Percentiles rank a stretch among this genome's conserved stretches.
phyloP scores from a whole-genome alignment of 2,329 filamentous ascomycete genomes.

The Sphaerulina populicola region DNA sequence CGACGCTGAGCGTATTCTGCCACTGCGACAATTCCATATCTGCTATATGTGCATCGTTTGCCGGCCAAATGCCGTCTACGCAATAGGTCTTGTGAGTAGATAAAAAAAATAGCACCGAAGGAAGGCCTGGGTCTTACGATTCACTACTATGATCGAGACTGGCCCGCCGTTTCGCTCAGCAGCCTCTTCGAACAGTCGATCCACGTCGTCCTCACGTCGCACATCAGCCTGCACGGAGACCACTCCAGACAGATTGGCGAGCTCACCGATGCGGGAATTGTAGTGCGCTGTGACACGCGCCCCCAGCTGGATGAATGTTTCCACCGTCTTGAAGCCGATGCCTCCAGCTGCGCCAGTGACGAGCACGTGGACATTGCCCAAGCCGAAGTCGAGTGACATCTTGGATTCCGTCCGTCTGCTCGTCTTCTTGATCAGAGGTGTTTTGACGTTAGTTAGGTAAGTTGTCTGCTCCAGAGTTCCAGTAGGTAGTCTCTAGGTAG shows the following conservation, averaged over 20 bases:
- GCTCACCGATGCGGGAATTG: constrained; percentile 30
- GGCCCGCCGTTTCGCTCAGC: constrained; percentile 30
- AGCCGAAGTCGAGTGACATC: constrained; percentile 30
- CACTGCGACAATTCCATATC: constrained; percentile 28
- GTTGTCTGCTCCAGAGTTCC: no score
- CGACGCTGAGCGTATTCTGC: constrained; percentile 26
- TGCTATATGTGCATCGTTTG: constrained; percentile 18
- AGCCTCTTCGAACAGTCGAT: constrained; percentile 27
- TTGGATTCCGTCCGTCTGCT: no score
- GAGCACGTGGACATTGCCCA: constrained; percentile 29
- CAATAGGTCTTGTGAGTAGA: background rate
- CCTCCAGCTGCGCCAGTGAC: constrained; percentile 30
- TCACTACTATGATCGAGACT: constrained; percentile 37
- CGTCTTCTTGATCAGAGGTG: no score
- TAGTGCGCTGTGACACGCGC: constrained; percentile 38
- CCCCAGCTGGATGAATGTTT: constrained; percentile 29
- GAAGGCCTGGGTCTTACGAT: constrained; percentile 22
- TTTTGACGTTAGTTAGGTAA: no score
- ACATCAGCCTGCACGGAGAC: constrained; percentile 30
- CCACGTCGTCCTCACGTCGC: constrained; percentile 29
- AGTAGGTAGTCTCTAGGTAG: no score
- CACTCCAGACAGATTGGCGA: constrained; percentile 24
- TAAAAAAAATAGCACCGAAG: background rate
- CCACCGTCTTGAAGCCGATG: constrained; percentile 33
- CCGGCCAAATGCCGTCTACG: background rate